Evolutionary conservation across 1,284 basidiomycete genomes (phyloP).

Genomic region (Rhizoctonia solani): DNA sequence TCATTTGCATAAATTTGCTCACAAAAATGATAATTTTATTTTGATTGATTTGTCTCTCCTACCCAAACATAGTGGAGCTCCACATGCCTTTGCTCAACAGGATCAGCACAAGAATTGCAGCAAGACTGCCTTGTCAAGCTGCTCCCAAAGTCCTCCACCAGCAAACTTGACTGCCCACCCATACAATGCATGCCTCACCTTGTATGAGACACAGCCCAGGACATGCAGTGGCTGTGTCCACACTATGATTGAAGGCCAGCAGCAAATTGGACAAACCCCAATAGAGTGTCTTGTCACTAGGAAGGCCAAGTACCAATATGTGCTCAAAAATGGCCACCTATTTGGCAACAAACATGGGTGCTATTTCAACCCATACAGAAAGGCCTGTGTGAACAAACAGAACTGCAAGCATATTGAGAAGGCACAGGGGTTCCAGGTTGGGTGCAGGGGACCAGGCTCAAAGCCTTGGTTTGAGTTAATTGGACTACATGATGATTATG

Average conservation of each 20-base stretch:
- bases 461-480: not conserved
- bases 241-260: not conserved
- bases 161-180: no score
- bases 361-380: not conserved
- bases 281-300: not conserved
- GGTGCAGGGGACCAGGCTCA: not conserved
- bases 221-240: not conserved
- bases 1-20: no score
- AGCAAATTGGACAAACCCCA: not conserved
- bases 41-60: no score
- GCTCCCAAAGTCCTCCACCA: no score
- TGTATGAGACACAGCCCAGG: not conserved
- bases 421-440: not conserved
- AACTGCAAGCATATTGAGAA: not conserved
- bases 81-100: no score
- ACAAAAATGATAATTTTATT: no score
- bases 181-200: not conserved
- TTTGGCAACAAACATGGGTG: not conserved
- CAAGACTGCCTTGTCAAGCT: no score
- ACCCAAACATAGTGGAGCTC: no score
- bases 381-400: not conserved
- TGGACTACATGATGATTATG: not conserved
- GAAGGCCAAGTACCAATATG: not conserved
- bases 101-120: no score
- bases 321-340: not conserved